These are phyloP conservation scores for Chenopodium suecicum DNA, from an alignment of 148 eudicot species.

Conservation along the genomic window DNA sequence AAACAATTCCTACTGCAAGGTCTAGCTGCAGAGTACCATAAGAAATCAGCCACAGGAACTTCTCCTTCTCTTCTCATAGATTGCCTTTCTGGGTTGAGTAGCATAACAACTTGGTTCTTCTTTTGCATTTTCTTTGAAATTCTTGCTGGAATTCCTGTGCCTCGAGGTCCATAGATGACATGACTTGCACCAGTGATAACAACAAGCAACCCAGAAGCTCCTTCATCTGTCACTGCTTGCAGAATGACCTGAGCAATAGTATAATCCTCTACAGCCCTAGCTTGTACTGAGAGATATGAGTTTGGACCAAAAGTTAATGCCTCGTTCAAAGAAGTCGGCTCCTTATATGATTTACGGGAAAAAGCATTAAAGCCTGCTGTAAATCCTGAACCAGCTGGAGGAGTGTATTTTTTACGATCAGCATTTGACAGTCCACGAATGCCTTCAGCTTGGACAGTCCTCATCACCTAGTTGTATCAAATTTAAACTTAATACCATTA, in stretches of 20 bases:
- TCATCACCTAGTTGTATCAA: slow-evolving; percentile 53
- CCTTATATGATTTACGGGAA: slow-evolving; percentile 62
- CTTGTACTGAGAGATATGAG: slow-evolving; percentile 84
- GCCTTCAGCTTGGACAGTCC: slow-evolving; percentile 98
- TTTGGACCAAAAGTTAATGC: slow-evolving; percentile 73
- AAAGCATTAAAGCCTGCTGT: slow-evolving; percentile 72
- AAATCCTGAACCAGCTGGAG: slow-evolving; percentile 98
- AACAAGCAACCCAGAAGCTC: slow-evolving; percentile 71
- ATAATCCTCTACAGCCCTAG: slow-evolving; percentile 84
- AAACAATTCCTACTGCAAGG: slow-evolving; percentile 94
- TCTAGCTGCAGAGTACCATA: slow-evolving; percentile 97
- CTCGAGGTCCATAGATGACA: slow-evolving; percentile 83
- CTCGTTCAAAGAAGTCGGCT: slow-evolving; percentile 48
- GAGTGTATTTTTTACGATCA: slow-evolving; percentile 78
- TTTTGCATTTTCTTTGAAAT: slow-evolving; percentile 87
- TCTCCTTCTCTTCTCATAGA: slow-evolving; percentile 85
- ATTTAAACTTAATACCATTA: background rate
- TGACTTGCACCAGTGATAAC: slow-evolving; percentile 94
- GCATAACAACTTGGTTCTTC: slow-evolving; percentile 86
- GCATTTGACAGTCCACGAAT: slow-evolving; percentile 78
- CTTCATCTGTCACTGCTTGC: slow-evolving; percentile 63
- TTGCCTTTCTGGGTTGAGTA: slow-evolving; percentile 92
- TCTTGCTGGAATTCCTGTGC: slow-evolving; percentile 90
- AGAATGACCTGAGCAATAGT: slow-evolving; percentile 80
- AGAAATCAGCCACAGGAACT: slow-evolving; percentile 93